These are phyloP conservation scores for Bidens hawaiensis DNA, from an alignment of 140 eudicot genomes.

Conservation along the genomic window DNA sequence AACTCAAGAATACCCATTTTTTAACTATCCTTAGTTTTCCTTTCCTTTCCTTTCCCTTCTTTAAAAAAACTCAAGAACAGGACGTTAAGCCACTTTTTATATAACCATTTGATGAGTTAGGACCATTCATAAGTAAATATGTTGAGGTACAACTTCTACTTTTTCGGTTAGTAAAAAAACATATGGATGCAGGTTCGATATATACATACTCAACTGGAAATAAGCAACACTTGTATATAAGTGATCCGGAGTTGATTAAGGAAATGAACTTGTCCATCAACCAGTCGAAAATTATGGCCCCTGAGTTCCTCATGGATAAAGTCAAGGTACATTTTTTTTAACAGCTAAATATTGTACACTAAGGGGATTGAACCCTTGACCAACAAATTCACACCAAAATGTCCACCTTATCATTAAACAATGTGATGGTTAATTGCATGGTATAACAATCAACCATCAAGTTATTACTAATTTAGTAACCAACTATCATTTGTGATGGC, in stretches of 20 bases:
- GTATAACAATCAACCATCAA: background rate
- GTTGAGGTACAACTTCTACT: no score
- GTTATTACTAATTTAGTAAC: background rate
- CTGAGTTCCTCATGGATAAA: conserved; percentile 90
- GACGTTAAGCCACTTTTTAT: no score
- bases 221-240: conserved; percentile 80
- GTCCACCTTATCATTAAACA: background rate
- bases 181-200: conserved; percentile 50
- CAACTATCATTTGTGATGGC: background rate
- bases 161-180: background rate
- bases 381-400: no score
- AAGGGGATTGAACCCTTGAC: background rate
- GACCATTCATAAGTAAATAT: no score
- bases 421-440: background rate
- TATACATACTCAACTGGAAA: conserved; percentile 76
- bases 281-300: conserved; percentile 83
- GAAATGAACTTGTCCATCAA: conserved; percentile 77
- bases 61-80: no score
- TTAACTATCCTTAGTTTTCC: no score
- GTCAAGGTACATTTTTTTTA: conserved; percentile 57
- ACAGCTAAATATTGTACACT: conserved; percentile 3
- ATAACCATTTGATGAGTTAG: no score
- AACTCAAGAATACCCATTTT: no score
- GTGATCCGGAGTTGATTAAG: conserved; percentile 70
- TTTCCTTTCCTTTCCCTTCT: no score